Evolutionary conservation across 305 asterid species (phyloP).

Genomic region (Plantago coronopus): DNA sequence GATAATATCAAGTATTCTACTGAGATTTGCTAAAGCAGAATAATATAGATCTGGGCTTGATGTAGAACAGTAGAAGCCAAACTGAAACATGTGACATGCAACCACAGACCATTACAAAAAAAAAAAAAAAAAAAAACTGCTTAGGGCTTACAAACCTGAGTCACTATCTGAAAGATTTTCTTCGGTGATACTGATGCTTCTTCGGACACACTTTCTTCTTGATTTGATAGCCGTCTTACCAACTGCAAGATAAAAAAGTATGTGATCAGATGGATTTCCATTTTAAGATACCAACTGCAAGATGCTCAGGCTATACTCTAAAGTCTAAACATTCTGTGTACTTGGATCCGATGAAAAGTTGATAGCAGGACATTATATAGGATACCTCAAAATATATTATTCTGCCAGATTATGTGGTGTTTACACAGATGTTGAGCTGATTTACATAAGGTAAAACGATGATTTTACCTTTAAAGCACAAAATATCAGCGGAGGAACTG

Average conservation of each 20-base stretch:
- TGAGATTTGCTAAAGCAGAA: slow-evolving; percentile 13
- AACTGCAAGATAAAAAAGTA: slow-evolving; percentile 47
- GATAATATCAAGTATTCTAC: slow-evolving; percentile 9
- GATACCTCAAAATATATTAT: too few relatives aligned
- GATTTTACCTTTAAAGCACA: slow-evolving; percentile 76
- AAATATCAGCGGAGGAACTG: slow-evolving; percentile 88
- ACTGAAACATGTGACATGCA: slow-evolving; percentile 18
- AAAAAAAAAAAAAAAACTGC: slow-evolving; percentile 13
- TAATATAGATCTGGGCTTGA: not conserved
- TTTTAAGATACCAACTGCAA: not conserved
- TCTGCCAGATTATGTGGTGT: not conserved
- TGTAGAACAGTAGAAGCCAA: slow-evolving; percentile 18
- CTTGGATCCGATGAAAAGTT: too few relatives aligned
- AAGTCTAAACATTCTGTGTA: not conserved
- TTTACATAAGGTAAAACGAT: slow-evolving; percentile 19
- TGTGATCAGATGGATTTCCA: slow-evolving; percentile 16
- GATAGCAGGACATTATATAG: too few relatives aligned
- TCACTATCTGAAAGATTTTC: slow-evolving; percentile 78
- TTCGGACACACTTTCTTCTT: slow-evolving; percentile 58
- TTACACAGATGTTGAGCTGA: slow-evolving; percentile 17
- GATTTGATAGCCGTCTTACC: slow-evolving; percentile 75
- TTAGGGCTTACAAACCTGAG: slow-evolving; percentile 54
- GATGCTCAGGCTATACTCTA: not conserved
- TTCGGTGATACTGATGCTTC: slow-evolving; percentile 69
- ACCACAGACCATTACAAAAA: slow-evolving; percentile 1